A percentile compares a stretch with the other conserved stretches of the same genome.
Evolutionary conservation across 805 yeast genomes (phyloP).

Genomic region (Ogataea ramenticola): DNA sequence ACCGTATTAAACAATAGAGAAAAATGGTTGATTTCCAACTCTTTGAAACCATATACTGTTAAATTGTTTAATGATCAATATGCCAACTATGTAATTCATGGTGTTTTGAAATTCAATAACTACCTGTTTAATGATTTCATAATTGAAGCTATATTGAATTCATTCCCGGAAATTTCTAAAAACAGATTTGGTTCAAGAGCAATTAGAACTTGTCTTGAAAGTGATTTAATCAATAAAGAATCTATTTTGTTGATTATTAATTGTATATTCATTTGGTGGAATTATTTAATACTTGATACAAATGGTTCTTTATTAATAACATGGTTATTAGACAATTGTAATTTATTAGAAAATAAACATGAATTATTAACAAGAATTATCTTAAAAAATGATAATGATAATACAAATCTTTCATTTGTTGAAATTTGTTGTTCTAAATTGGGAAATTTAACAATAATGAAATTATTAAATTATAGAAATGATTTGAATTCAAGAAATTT

Average conservation of each 20-base stretch:
- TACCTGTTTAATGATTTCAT: constrained; percentile 85
- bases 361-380: constrained; percentile 37
- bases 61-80: constrained; percentile 90
- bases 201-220: constrained; percentile 85
- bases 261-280: constrained; percentile 70
- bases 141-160: constrained; percentile 71
- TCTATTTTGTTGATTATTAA: constrained; percentile 70
- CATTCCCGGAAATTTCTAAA: constrained; percentile 73
- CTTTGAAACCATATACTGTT: constrained; percentile 74
- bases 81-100: constrained; percentile 94
- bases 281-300: constrained; percentile 70
- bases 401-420: constrained; percentile 7
- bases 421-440: constrained; percentile 41
- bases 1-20: constrained; percentile 53
- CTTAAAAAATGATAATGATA: constrained; percentile 2
- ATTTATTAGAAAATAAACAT: constrained; percentile 52
- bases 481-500: constrained; percentile 55
- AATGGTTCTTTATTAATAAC: constrained; percentile 88
- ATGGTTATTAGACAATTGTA: constrained; percentile 89
- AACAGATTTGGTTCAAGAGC: constrained; percentile 96
- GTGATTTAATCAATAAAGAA: constrained; percentile 57
- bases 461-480: constrained; percentile 62
- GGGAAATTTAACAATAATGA: constrained; percentile 76
- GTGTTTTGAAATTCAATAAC: constrained; percentile 78
- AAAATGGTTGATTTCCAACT: constrained; percentile 56